These are phyloP conservation scores for Sclerotinia subarctica DNA, from an alignment of 2,329 filamentous ascomycete species.

Conservation along the genomic window DNA sequence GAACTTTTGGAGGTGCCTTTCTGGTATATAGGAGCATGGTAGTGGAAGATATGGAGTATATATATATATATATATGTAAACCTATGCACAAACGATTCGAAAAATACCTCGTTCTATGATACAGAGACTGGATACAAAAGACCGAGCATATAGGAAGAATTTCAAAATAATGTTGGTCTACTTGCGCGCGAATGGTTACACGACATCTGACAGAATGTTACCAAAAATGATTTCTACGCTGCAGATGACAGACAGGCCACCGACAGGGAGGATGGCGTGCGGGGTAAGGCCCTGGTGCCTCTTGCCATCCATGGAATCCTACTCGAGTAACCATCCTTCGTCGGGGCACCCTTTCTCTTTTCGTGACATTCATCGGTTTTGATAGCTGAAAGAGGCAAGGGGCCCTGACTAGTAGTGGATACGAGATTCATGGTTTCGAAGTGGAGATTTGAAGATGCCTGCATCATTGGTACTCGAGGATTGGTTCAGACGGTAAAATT, in stretches of 20 bases:
- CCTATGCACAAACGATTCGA: neutral
- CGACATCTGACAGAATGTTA: neutral
- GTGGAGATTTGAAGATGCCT: neutral
- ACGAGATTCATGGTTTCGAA: neutral
- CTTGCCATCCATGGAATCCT: neutral
- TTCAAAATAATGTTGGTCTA: neutral
- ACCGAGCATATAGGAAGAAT: neutral
- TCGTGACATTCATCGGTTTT: neutral
- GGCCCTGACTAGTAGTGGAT: neutral
- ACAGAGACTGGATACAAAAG: neutral
- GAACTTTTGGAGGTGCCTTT: constrained; percentile 54
- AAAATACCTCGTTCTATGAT: neutral
- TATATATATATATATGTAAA: neutral
- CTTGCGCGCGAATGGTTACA: constrained; percentile 17
- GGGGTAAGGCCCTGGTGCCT: constrained; percentile 14
- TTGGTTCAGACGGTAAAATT: constrained; percentile 1
- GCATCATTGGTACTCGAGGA: neutral
- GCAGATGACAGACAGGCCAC: constrained; percentile 4
- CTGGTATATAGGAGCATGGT: constrained; percentile 58
- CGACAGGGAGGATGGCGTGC: constrained; percentile 8
- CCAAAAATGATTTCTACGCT: constrained; percentile 9
- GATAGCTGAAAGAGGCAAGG: neutral
- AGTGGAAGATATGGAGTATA: neutral
- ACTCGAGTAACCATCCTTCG: neutral
- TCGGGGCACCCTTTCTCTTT: neutral